Evolutionary conservation across 371 early-diverging fungal species (phyloP).

Genomic region (Racocetra persica): DNA sequence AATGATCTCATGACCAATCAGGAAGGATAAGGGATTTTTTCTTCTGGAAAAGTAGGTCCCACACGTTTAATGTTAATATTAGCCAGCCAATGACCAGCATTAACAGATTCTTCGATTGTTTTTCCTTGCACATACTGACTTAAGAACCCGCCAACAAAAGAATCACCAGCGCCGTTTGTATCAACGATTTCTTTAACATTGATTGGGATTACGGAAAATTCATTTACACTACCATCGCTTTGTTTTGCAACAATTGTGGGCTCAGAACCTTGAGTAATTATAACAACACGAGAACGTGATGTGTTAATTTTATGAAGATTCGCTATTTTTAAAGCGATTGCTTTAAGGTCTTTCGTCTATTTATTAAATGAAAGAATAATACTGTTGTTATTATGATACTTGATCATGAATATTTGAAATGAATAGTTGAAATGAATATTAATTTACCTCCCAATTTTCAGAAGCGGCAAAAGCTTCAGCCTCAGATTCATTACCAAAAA

Average conservation of each 20-base stretch:
- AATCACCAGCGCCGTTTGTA: slow-evolving; percentile 98
- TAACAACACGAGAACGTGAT: slow-evolving; percentile 80
- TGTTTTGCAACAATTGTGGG: slow-evolving; percentile 79
- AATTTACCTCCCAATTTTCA: slow-evolving; percentile 62
- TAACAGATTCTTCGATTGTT: slow-evolving; percentile 69
- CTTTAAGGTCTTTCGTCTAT: slow-evolving; percentile 45
- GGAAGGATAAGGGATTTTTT: slow-evolving; percentile 41
- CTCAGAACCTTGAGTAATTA: slow-evolving; percentile 91
- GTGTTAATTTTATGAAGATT: slow-evolving; percentile 81
- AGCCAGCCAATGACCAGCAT: slow-evolving; percentile 93
- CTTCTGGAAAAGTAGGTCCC: slow-evolving; percentile 84
- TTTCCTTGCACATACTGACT: slow-evolving; percentile 80
- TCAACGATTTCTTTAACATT: slow-evolving; percentile 82
- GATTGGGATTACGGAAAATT: slow-evolving; percentile 79
- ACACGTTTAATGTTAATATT: slow-evolving; percentile 86
- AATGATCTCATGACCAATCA: neutral
- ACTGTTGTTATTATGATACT: neutral
- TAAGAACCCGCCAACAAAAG: slow-evolving; percentile 95
- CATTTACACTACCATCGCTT: slow-evolving; percentile 53
- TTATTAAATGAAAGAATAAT: neutral
- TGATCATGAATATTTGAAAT: neutral
- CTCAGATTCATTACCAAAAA: slow-evolving; percentile 97
- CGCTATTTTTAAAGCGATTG: slow-evolving; percentile 81
- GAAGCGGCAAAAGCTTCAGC: slow-evolving; percentile 83
- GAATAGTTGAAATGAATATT: too few species aligned